Base-by-base conservation (phyloP, 768 basidiomycete genomes). In the Royoungia palumana region DNA sequence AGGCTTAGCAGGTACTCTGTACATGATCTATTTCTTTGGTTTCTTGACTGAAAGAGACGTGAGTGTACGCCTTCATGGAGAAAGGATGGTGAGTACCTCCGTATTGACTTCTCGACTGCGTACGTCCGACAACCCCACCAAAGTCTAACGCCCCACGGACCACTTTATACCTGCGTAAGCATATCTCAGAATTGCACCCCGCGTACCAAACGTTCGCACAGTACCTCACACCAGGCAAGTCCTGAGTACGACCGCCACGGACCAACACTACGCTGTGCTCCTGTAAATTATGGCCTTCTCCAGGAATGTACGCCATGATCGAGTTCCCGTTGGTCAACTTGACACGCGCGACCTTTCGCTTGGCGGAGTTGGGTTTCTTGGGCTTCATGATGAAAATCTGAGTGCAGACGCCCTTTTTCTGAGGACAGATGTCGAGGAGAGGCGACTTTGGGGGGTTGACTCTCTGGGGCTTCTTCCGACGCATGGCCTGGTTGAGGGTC, bases 321-420 rank as follows among this genome's bases (percentile, higher is more conserved):
- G 83, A 85, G 67, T 88, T 85, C 42, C 96, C 96, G 12, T 85
- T 93, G 19, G 85, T 80, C 47, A 99, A 75, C 73, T 95, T 95
- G 57, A 99, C 85, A 60, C 90, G 80, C 37, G 94, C 94, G 48
- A 98, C 91, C 73, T 97, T 98, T 52, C 96, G 90, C 64, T 96
- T 93, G 32, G 94, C 94, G 11, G 95, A 98, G 70, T 99, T 99
- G 54, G 96, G 96, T 65, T 99, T 99, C 76, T 93, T 96, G 20
- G 96, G 96, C 59, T 84, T 89, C 56, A 79, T 81, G 44, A 83
- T 89, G 57, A 84, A 81, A 35, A 92, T 76, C 55, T 84, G 82
- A 35, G 86, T 81, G 67, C 90, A 90, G 51, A 99, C 94, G 40
- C 90, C 96, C 64, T 96, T 96, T 60, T 83, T 81, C 72, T 97